Base-by-base conservation (phyloP, 108 stramenopile genomes). In the Epipyxis sp. region DNA sequence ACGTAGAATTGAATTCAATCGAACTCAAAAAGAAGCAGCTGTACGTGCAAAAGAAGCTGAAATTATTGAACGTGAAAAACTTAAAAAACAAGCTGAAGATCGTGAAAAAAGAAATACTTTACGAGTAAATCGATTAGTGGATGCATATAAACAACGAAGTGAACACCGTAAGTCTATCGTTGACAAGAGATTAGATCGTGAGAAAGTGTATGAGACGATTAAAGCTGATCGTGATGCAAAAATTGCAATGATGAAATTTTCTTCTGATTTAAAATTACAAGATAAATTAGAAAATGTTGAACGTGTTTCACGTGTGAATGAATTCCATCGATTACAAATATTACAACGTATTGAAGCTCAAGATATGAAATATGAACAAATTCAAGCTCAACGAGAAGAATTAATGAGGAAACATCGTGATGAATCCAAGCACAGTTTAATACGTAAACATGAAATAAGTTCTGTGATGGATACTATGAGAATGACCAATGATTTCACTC, bases 201-300 rank as follows among this genome's bases (percentile, higher is more conserved):
- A 74, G n/a, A 13, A 74, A 37, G 71, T 74, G n/a, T 74, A 54
- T 42, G 44, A 34, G 41, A 27, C 6, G 32, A 74, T 74, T 27
- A 46, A 74, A 74, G 13, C 3, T 13, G 46, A 74, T 13, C 71
- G 71, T 34, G 71, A 74, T 3, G n/a, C 16, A 42, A 6, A 74
- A 42, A 54, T 54, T 42, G 25, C 46, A 6, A 74, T 57, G 44
- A 46, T 46, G 71, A 74, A 74, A 42, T 74, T 74, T 32, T 30
- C 27, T 13, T 43, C 44, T 42, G 71, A 74, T 10, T 37, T 74
- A 27, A 6, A 74, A 42, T 32, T 54, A 10, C 3, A 46, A 42
- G 71, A 74, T 37, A 74, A 74, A 39, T 42, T 54, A 27, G 71
- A 74, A 3, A 74, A 74, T 37, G 71, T 74, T 6, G 71, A 74